Evolutionary conservation across 208 protist genomes (phyloP), one percentile per base, ranked within the genome.

Genomic region (Trypanosomatidae sp.): DNA sequence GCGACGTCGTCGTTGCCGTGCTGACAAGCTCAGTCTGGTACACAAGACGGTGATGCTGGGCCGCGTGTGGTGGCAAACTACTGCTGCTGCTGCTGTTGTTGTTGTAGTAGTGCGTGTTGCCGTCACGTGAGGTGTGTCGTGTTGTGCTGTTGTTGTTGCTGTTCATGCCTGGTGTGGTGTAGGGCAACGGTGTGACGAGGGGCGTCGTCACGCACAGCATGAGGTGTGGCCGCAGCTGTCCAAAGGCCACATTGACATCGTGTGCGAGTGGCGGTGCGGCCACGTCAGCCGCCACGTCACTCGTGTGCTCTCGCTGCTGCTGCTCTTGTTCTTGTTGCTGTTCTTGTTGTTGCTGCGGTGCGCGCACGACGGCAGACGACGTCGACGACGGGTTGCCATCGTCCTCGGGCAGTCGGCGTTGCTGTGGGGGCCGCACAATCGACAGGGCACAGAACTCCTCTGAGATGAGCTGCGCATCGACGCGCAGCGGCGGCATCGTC

Each of bases 171-270:
- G 33, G 41, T 4, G 63, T 66, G 47, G 56, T 70, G 61, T 88
- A 75, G n/a, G 82, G 78, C 11, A 57, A 55, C 27, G 67, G 60
- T 39, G 68, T 66, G 10, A 81, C 45, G 23, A 77, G 65, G 4
- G 77, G 76, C 10, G 88, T 77, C n/a, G 88, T 92, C n/a, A 95
- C 76, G 60, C 88, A 89, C n/a, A 95, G 56, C 69, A 90, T 81
- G 25, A 90, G 58, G 39, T 61, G 61, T 32, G 81, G 54, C n/a
- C 88, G 83, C 32, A 73, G 53, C 52, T 81, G 59, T n/a, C 81
- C 81, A 69, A 86, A 87, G 8, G 62, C 62, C 27, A 91, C 46
- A 40, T 88, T 54, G 24, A 66, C 68, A 40, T 91, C 76, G 28
- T 65, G 33, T 23, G 58, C 53, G n/a, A 35, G 11, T 35, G 30